Evolutionary conservation across 495 filamentous ascomycete species (phyloP).

Genomic region (Daldinia loculata): DNA sequence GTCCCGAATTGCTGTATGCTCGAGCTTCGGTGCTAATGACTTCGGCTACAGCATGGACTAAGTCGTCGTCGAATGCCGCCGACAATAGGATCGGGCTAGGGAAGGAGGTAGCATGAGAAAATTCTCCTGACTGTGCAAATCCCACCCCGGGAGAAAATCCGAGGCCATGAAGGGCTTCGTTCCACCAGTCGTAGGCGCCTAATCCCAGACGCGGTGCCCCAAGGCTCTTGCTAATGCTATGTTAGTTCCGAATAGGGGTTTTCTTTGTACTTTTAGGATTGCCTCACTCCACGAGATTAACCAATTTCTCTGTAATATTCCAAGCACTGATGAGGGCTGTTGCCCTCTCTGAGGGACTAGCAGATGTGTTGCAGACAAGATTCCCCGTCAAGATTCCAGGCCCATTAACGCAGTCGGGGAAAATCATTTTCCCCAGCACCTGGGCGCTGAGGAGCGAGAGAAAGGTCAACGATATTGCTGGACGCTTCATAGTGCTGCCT

Average conservation of each 20-base stretch:
- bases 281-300: slow-evolving; percentile 52
- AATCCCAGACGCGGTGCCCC: slow-evolving; percentile 54
- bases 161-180: slow-evolving; percentile 59
- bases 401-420: slow-evolving; percentile 49
- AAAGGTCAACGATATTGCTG: background rate
- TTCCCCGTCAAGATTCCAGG: slow-evolving; percentile 47
- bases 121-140: slow-evolving; percentile 48
- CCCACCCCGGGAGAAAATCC: slow-evolving; percentile 48
- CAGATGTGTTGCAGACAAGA: slow-evolving; percentile 59
- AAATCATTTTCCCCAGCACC: slow-evolving; percentile 30
- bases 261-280: background rate
- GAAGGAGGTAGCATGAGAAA: slow-evolving; percentile 58
- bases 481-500: slow-evolving; percentile 25
- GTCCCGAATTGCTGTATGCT: slow-evolving; percentile 70
- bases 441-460: slow-evolving; percentile 27
- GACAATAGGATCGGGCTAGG: slow-evolving; percentile 55
- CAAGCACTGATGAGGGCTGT: slow-evolving; percentile 52
- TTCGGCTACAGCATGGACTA: slow-evolving; percentile 53
- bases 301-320: slow-evolving; percentile 54
- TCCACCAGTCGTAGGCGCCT: slow-evolving; percentile 61
- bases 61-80: slow-evolving; percentile 59
- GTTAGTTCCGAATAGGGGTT: slow-evolving; percentile 26
- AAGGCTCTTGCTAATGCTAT: slow-evolving; percentile 41
- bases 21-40: slow-evolving; percentile 69
- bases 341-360: slow-evolving; percentile 55